Evolutionary conservation across 2,329 filamentous ascomycete species (phyloP).

Genomic region (Sporothrix brasiliensis): DNA sequence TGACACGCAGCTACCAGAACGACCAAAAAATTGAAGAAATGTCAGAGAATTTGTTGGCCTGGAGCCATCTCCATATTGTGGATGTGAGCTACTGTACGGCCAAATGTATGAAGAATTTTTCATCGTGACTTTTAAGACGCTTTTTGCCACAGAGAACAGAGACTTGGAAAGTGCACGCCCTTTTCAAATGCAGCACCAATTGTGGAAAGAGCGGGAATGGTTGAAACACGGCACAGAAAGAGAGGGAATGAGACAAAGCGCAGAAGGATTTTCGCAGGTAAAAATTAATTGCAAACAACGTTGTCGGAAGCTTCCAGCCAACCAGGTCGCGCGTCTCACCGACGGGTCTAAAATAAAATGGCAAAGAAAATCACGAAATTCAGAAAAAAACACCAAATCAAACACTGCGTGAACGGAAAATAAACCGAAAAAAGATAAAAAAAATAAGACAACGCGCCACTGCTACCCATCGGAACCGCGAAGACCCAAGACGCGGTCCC

Average conservation of each 20-base stretch:
- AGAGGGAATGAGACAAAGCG: slow-evolving; percentile 30
- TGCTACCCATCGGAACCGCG: slow-evolving; percentile 16
- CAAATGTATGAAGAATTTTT: not conserved
- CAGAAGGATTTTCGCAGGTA: slow-evolving; percentile 11
- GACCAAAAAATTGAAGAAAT: slow-evolving; percentile 20
- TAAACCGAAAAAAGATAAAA: not conserved
- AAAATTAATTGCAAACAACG: not conserved
- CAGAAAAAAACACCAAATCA: not conserved
- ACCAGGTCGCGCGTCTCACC: slow-evolving; percentile 21
- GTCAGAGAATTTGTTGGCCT: not conserved
- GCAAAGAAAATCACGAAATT: slow-evolving; percentile 5
- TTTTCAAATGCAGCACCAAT: slow-evolving; percentile 10
- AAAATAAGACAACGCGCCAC: slow-evolving; percentile 1
- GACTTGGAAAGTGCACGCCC: not conserved
- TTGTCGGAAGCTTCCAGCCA: slow-evolving; percentile 7
- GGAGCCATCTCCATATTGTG: slow-evolving; percentile 27
- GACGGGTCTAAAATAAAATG: slow-evolving; percentile 12
- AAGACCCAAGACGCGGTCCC: slow-evolving; percentile 14
- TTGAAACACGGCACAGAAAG: slow-evolving; percentile 32
- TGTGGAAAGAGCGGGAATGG: slow-evolving; percentile 15
- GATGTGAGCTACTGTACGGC: slow-evolving; percentile 27
- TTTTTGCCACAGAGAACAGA: not conserved
- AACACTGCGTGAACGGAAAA: not conserved
- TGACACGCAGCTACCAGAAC: not conserved
- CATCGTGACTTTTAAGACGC: not conserved